Evolutionary conservation across 805 yeast genomes (phyloP), one percentile per base, ranked within the genome.

Genomic region (Pichia nanzhaoensis): DNA sequence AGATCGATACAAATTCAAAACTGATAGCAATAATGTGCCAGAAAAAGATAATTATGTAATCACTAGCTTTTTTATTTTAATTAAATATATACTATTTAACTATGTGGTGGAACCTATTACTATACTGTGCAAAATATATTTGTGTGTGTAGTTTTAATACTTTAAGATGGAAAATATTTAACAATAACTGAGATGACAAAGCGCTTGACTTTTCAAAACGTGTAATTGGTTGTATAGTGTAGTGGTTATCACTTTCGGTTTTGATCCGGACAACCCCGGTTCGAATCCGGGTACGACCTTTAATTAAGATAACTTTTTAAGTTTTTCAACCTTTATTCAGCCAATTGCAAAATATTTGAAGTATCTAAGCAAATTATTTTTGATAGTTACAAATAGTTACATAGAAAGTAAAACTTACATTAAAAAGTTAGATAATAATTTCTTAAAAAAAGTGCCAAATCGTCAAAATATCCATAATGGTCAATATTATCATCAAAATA

Each of bases 271-370:
- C 79, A 77, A 80, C 84, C 83, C 84, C 84, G 77, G 84, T 80
- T 80, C 85, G 84, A 80, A 77, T 77, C 84, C 84, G 84, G 84
- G 84, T 75, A 76, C 75, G 85, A 78, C 83, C 84, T 78, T 45
- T 48, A 45, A 55, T 55, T 35, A 31, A 37, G 22, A 22, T 27
- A 14, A 7, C 19, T 28, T 30, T 13, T 10, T 30, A 8, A 13
- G 2, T 34, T 19, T 35, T 17, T 27, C 16, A 1, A n/a, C 12
- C 13, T 24, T n/a, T 5, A 36, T 36, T n/a, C 3, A n/a, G n/a
- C n/a, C n/a, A n/a, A n/a, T n/a, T n/a, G n/a, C n/a, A n/a, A n/a
- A n/a, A n/a, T n/a, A n/a, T n/a, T n/a, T n/a, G n/a, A n/a, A n/a
- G n/a, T n/a, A n/a, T n/a, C n/a, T 10, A 33, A 33, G 5, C 5